phyloP scores from a whole-genome alignment of 768 basidiomycete genomes.

The Infundibulicybe gibba region DNA sequence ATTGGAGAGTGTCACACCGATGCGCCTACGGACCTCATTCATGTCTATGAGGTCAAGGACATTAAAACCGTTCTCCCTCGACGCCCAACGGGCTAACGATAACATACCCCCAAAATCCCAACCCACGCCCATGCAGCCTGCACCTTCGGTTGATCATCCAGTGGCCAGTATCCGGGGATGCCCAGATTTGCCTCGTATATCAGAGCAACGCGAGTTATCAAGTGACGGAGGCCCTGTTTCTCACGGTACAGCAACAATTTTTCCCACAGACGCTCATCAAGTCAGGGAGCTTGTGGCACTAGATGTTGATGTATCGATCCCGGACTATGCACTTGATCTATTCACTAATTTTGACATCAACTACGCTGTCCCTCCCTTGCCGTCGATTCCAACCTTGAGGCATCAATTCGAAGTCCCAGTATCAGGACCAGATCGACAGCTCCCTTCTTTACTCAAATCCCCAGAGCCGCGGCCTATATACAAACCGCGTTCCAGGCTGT shows the following conservation, averaged over 20 bases:
- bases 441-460: background rate
- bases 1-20: constrained; percentile 27
- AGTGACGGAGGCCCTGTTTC: background rate
- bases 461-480: background rate
- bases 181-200: no score
- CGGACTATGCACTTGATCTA: constrained; percentile 42
- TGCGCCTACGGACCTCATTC: constrained; percentile 27
- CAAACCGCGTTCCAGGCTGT: background rate
- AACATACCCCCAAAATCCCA: background rate
- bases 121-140: background rate
- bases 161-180: no score
- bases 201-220: no score
- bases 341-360: constrained; percentile 34
- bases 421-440: background rate
- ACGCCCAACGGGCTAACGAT: background rate
- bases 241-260: constrained; percentile 32
- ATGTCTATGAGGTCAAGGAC: constrained; percentile 17
- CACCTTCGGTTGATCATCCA: background rate
- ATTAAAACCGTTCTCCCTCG: constrained; percentile 18
- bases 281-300: constrained; percentile 31
- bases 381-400: background rate
- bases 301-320: constrained; percentile 31
- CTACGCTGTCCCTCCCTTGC: background rate
- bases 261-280: constrained; percentile 22
- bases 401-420: background rate